Evolutionary conservation across 352 stramenopile genomes (phyloP), one percentile per base, ranked within the genome.

Genomic region (Globisporangium solare): DNA sequence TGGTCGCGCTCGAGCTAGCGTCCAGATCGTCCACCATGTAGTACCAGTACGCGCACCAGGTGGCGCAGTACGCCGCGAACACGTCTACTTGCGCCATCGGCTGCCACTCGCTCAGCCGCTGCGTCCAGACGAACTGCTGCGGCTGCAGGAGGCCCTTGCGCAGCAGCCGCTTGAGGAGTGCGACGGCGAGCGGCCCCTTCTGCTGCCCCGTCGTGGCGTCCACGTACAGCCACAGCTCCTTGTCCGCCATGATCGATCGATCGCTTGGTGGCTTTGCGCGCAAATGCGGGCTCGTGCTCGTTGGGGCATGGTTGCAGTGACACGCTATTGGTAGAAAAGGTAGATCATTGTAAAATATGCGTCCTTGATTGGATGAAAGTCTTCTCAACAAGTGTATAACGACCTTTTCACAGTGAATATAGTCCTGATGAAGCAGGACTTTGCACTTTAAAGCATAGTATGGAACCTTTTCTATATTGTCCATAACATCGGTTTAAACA

Each of bases 151-250:
- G 47, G 0, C 74, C 76, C 45, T 78, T 81, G 22, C 80, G 81
- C 18, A 94, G 62, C 17, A 94, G 62, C 37, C 79, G 71, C 70
- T 92, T 92, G 46, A 92, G 54, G 51, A 85, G 76, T 13, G 60
- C 43, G 12, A 74, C 65, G 15, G 67, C 60, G 45, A 94, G 66
- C 22, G 84, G 84, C 1, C 84, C 84, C 39, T 88, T 88, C 63
- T 92, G 81, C 55, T 79, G 61, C 10, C 73, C 78, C 10, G 61
- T 81, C 18, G 61, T 56, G 21, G 72, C 65, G 56, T 94, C 84
- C 52, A 92, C 60, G 56, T 94, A 94, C 70, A 92, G 63, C 84
- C 84, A 94, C 39, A 67, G 65, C 66, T 86, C 70, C 39, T 59
- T 56, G 11, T 32, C 13, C 31, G 27, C 40, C 35, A 20, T 45